Base-by-base conservation (phyloP, 495 filamentous ascomycete genomes). In the Aspergillus kassunensis region DNA sequence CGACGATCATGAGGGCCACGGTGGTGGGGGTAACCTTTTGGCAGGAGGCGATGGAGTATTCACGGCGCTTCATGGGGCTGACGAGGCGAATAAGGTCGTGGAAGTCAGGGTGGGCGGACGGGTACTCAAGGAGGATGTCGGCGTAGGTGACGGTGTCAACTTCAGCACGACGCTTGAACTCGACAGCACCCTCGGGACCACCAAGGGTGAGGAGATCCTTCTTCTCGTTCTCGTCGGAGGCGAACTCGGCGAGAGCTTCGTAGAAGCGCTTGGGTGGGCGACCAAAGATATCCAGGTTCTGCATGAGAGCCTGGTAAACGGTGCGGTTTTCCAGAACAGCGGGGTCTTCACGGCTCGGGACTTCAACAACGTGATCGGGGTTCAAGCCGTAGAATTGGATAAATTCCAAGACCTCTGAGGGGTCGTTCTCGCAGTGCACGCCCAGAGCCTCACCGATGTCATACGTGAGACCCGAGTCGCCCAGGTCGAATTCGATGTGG, bases 401-500 rank as follows among this genome's bases (percentile, higher is more conserved):
- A 72, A 98, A 97, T 19, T 88, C 83, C 29, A 76, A 65, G 19
- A 97, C 89, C 54, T 92, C 82, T 44, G 74, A 65, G 15, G 82
- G 74, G 65, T 97, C 85, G 67, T 98, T 98, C 71, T 97, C 88
- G 11, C 89, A 86, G 64, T 98, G 93, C 51, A 98, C 90, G 57
- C 93, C 93, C 9, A 98, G 86, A n/a, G 93, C 93, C 70, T 98
- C 95, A 46, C 93, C 93, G 64, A 98, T 97, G 56, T 95, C 89
- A 68, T 98, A 98, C 19, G 80, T 93, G 51, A 98, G 83, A 37
- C 90, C 91, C 30, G 91, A 93, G 58, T 84, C 72, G 42, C 90
- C 91, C 16, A 97, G 81, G 66, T 97, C 93, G 63, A 98, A 98
- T 69, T 98, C 93, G 57, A 98, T 97, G 74, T 98, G 93, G 86